Percentiles rank a stretch among this genome's conserved stretches.
phyloP scores from a whole-genome alignment of 768 basidiomycete species.

The Phlegmacium glaucopus region DNA sequence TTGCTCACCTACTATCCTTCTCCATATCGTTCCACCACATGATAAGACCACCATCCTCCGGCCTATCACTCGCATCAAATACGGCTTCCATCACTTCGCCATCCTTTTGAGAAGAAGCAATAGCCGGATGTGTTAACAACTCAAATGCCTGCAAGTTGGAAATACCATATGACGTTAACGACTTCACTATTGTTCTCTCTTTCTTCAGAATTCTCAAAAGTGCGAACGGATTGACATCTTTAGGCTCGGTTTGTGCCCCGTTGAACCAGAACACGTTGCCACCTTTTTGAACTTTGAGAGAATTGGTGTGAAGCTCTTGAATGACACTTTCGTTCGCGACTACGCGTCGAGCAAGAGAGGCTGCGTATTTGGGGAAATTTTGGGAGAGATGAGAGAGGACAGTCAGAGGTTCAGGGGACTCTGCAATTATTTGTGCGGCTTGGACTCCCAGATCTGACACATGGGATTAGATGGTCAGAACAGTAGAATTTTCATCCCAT shows the following conservation, averaged over 20 bases:
- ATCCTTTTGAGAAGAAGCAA: conserved; percentile 50
- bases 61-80: conserved; percentile 88
- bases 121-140: conserved; percentile 61
- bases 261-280: conserved; percentile 76
- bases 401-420: conserved; percentile 50
- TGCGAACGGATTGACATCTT: conserved; percentile 69
- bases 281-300: conserved; percentile 48
- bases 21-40: conserved; percentile 92
- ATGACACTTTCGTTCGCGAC: conserved; percentile 44
- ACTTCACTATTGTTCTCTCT: conserved; percentile 61
- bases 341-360: conserved; percentile 70
- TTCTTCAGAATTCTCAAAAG: conserved; percentile 69
- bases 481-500: neutral
- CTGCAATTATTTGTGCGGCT: conserved; percentile 70
- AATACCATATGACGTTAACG: conserved; percentile 62
- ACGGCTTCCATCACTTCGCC: conserved; percentile 59
- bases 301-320: conserved; percentile 57
- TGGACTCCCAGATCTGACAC: conserved; percentile 62
- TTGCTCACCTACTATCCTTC: conserved; percentile 64
- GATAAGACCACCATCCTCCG: conserved; percentile 72
- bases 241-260: conserved; percentile 56
- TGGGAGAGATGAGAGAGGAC: conserved; percentile 71
- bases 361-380: conserved; percentile 87
- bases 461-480: neutral
- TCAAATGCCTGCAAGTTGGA: conserved; percentile 64